Base-by-base conservation (phyloP, 202 grass and related monocot species). In the Brachypodium distachyon region DNA sequence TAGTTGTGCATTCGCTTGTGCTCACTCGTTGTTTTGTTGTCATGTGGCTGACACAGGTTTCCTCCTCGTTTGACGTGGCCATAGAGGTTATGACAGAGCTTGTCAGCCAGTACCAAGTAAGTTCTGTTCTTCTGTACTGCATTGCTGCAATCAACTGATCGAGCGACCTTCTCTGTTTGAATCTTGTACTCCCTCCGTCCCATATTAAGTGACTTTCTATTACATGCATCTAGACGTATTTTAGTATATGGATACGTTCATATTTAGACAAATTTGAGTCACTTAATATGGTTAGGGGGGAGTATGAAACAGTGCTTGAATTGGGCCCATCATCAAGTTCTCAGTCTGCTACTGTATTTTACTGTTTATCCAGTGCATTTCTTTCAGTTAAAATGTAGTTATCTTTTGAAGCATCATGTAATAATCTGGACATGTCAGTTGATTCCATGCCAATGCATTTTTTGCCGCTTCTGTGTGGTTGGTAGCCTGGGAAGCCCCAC, bases 41-140 rank as follows among this genome's bases (percentile, higher is more conserved):
- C 73, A 13, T 77, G 54, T 87, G 54, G 23, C 65, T 41, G 34
- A 41, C 73, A 33, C 89, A 99, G 92, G 85, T 90, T 74, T 66
- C 83, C 83, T 83, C 79, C 56, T 90, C 89, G 52, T 99, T 99
- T 85, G 92, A 99, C 19, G 87, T 95, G 81, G 87, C 89, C 34
- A 85, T 92, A 72, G 91, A 98, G 80, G 91, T 92, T 77, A 92
- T 92, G 85, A 90, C 81, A 31, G 96, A 99, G 64, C 96, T 99
- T 73, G 84, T 99, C 71, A 85, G 80, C 67, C 89, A 93, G 36
- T 82, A 95, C 48, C 87, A 95, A 83, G 96, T 98, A 90, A 89
- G 81, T 69, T 71, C 18, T 27, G 33, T 49, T 46, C 21, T 27
- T 34, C 40, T 85, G 8, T 56, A 65, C 67, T 68, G 49, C 39